Base-by-base conservation (phyloP, 2,329 filamentous ascomycete species). In the Paecilomyces sp. region DNA sequence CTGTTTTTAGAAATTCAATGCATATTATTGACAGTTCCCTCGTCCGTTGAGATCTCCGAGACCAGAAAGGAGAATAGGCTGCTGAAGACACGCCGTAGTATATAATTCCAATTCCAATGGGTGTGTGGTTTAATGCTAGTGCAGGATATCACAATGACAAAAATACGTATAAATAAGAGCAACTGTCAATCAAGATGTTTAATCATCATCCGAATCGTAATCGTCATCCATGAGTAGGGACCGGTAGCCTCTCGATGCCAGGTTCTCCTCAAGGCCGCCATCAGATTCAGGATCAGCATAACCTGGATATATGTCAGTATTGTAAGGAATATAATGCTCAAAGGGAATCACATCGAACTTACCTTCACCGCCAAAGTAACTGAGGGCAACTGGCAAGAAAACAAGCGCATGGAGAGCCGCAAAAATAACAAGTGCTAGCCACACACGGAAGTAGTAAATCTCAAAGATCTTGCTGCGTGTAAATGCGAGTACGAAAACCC, bases 381-480 rank as follows among this genome's bases (percentile, higher is more conserved):
- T 95, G 65, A 99, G 80, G 1, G 90, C 88, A 0, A 97, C 94
- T 0, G 94, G 94, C 67, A 99, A 79, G 74, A 97, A 96, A 7
- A 99, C 84, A 55, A 99, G 80, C 0, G 94, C 91, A 74, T 99
- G 94, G 9, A 88, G 83, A 7, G 91, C 91, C 2, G 92, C 95
- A 74, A 96, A 93, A 9, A 95, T 74, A 11, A 99, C 92, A 58
- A 99, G 83, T 6, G 92, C 89, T 18, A 97, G 80, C 94, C 94
- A 99, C 52, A 99, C 90, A 52, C 94, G 85, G 82, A 99, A 99
- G 77, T 99, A 99, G 78, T 99, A 99, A 60, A 99, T 91, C 79
- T 99, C 95, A 69, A 99, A 99, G 70, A 99, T 99, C 84, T 97
- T 99, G 74, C 91, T 96, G 57, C 90, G 82, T 7, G 94, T 99